Evolutionary conservation across 495 filamentous ascomycete genomes (phyloP).

Genomic region (Durotheca rogersii): DNA sequence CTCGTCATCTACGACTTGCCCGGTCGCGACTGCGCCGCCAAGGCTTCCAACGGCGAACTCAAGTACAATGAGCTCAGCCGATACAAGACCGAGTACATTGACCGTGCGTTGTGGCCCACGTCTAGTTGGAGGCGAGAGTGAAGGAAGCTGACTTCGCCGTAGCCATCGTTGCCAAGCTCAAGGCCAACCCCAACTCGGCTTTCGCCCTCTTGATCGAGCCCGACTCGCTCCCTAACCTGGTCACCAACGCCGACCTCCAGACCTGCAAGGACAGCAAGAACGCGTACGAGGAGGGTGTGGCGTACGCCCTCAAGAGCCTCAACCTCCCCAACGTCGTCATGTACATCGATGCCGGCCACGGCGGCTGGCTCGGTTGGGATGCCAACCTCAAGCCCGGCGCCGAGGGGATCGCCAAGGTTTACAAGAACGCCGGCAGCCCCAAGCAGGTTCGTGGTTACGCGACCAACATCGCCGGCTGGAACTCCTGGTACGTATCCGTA

Average conservation of each 20-base stretch:
- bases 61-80: conserved; percentile 60
- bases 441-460: conserved; percentile 67
- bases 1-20: conserved; percentile 77
- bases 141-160: conserved; percentile 25
- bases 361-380: conserved; percentile 81
- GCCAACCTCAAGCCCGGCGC: conserved; percentile 75
- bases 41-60: conserved; percentile 76
- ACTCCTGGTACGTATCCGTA: conserved; percentile 53
- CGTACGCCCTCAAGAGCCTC: conserved; percentile 69
- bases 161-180: conserved; percentile 58
- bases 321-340: conserved; percentile 77
- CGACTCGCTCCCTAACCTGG: conserved; percentile 76
- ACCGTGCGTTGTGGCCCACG: conserved; percentile 47
- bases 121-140: conserved; percentile 18
- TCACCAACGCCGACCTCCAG: conserved; percentile 66
- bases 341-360: conserved; percentile 82
- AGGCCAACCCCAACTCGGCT: conserved; percentile 55
- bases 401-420: conserved; percentile 64
- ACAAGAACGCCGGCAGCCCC: conserved; percentile 64
- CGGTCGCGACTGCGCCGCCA: conserved; percentile 74
- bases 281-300: conserved; percentile 67
- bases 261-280: conserved; percentile 64
- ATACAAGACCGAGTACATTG: conserved; percentile 72
- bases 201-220: conserved; percentile 66
- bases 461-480: conserved; percentile 81